These are phyloP conservation scores for Pueraria montana DNA, from an alignment of 306 rosid genomes.

Conservation along the genomic window DNA sequence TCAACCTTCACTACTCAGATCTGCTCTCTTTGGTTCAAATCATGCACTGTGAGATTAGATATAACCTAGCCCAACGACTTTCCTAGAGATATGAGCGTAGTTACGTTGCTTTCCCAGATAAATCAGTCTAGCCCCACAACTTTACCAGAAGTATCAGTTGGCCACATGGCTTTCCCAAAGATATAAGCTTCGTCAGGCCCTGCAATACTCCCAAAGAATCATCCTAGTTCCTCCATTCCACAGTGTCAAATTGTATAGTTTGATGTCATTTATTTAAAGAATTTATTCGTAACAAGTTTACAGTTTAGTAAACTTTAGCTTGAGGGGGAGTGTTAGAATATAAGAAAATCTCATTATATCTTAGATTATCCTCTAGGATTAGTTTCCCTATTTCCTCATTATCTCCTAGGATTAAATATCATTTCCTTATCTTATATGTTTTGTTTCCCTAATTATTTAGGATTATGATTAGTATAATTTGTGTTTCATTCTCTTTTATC, in stretches of 20 bases:
- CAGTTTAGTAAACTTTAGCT: not conserved
- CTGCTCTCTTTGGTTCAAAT: no score
- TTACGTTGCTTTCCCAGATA: not conserved
- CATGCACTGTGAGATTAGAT: no score
- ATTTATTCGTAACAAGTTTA: not conserved
- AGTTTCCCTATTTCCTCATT: not conserved
- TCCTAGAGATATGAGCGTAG: no score
- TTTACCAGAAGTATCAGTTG: not conserved
- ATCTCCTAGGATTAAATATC: not conserved
- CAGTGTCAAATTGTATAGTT: not conserved
- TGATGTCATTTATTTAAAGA: not conserved
- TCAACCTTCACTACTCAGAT: no score
- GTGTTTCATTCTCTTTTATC: not conserved
- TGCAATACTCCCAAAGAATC: not conserved
- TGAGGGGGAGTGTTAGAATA: not conserved
- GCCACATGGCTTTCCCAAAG: not conserved
- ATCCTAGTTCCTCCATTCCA: conserved; percentile 6
- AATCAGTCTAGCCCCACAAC: not conserved
- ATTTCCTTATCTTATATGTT: not conserved
- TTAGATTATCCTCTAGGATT: not conserved
- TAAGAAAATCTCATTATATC: not conserved
- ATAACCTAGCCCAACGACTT: no score
- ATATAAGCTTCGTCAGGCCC: not conserved
- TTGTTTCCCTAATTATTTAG: not conserved
- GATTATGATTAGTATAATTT: not conserved